Conservation (phyloP, 192 early-diverging fungal genomes). For the Umbelopsis vinacea region DNA sequence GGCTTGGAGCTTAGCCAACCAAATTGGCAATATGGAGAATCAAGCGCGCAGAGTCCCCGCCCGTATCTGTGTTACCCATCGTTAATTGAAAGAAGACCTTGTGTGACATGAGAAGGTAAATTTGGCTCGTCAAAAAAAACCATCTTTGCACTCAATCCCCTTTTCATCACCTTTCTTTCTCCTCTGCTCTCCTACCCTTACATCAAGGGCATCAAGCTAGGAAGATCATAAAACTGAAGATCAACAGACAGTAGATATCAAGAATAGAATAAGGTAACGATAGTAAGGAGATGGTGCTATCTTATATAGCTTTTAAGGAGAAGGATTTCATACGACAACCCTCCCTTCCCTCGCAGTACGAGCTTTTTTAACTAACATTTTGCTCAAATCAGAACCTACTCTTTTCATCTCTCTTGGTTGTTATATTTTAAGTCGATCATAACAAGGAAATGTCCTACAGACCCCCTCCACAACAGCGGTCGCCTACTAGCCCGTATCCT, state of each 20-base stretch:
- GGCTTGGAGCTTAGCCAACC: not conserved
- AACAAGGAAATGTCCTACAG: slow-evolving; percentile 2
- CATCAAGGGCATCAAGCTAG: not conserved
- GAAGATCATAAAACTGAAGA: not conserved
- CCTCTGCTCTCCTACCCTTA: not conserved
- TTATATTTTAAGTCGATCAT: not conserved
- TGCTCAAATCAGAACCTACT: not conserved
- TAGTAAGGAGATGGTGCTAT: not conserved
- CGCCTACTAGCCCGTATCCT: slow-evolving; percentile 13
- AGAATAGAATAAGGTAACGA: slow-evolving; percentile 6
- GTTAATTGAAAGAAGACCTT: slow-evolving; percentile 16
- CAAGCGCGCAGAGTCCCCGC: not conserved
- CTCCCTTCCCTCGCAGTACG: not conserved
- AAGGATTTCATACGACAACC: not conserved
- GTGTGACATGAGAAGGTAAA: slow-evolving; percentile 22
- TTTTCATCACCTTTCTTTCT: not conserved
- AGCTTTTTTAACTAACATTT: not conserved
- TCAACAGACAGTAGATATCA: not conserved
- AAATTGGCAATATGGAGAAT: not conserved
- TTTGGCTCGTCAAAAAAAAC: not conserved
- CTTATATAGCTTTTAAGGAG: not conserved
- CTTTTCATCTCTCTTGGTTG: not conserved
- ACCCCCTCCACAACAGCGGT: slow-evolving; percentile 13
- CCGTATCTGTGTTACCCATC: not conserved
- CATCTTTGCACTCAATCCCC: not conserved